Percentiles rank a stretch among this genome's conserved stretches.
Evolutionary conservation across 805 yeast species (phyloP).

Genomic region (Wickerhamomyces ciferrii): DNA sequence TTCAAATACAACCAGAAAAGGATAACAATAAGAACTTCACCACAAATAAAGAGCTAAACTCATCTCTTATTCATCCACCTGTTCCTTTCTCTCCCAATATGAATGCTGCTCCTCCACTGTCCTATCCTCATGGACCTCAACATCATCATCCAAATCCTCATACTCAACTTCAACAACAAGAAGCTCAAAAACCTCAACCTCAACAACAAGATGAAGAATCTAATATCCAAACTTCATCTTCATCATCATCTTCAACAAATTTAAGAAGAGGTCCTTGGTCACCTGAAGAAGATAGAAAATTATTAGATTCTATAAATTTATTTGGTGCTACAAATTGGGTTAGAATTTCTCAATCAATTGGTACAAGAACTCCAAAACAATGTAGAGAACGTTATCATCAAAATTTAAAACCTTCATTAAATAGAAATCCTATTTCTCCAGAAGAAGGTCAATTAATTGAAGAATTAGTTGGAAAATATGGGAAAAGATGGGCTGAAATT

Average conservation of each 20-base stretch:
- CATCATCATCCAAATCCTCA: slow-evolving; percentile 4
- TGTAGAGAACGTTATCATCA: slow-evolving; percentile 91
- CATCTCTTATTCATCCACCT: too few relatives aligned
- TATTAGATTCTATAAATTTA: slow-evolving; percentile 60
- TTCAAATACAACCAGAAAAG: too few relatives aligned
- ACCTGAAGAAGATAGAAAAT: slow-evolving; percentile 71
- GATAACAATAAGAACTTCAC: too few relatives aligned
- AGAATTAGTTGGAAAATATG: slow-evolving; percentile 69
- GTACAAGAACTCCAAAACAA: slow-evolving; percentile 83
- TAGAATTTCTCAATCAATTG: slow-evolving; percentile 65
- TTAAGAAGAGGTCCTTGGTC: slow-evolving; percentile 84
- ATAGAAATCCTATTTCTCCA: slow-evolving; percentile 74
- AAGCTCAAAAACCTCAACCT: background rate
- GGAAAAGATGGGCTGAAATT: slow-evolving; percentile 92
- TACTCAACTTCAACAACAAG: slow-evolving; percentile 10
- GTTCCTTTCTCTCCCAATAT: too few relatives aligned
- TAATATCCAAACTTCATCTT: background rate
- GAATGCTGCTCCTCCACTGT: slow-evolving; percentile 1
- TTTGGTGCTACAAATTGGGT: slow-evolving; percentile 91
- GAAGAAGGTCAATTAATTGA: slow-evolving; percentile 84
- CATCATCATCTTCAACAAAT: slow-evolving; percentile 4
- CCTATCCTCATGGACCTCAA: slow-evolving; percentile 5
- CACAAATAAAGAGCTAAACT: too few relatives aligned
- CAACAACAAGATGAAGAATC: slow-evolving; percentile 2
- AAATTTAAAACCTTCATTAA: slow-evolving; percentile 79